Evolutionary conservation across 495 filamentous ascomycete genomes (phyloP), one percentile per base, ranked within the genome.

Genomic region (Penicillium pulvis): DNA sequence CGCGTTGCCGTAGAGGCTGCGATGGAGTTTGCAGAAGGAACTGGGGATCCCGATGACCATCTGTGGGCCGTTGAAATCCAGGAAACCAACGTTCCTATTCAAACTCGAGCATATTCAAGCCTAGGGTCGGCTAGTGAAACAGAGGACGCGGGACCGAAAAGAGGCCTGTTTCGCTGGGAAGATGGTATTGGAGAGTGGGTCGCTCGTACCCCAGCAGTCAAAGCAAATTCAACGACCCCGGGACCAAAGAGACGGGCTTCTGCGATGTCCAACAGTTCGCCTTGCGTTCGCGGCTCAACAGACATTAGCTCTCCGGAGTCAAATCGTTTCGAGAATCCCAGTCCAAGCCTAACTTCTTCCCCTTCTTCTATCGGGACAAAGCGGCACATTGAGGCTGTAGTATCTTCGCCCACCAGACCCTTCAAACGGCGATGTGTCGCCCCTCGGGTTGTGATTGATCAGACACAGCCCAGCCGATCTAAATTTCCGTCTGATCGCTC

Each of bases 161-260:
- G 44, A 17, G 72, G 68, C n/a, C 62, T 75, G 12, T 84, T 74
- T 53, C 75, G 77, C 45, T 84, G 81, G 81, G 81, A 84, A 61
- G 80, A 83, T 54, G 77, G 77, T 43, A 82, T 83, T 63, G 77
- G 75, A 35, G 81, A 83, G 56, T 83, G 81, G 81, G 74, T 83
- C 46, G 75, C 71, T 44, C 73, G 71, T 36, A 82, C 79, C 16
- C 80, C 80, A 4, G 70, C 63, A 30, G 17, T 56, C 33, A 75
- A 72, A 53, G 11, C 55, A 19, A 62, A 63, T 48, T 45, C n/a
- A 4, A 51, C 51, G 17, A 58, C 11, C 23, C n/a, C 36, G 51
- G 35, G n/a, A 44, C 7, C 6, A 26, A 64, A 47, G 61, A 49
- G 57, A 44, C 55, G 61, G 23, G 20, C 31, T 35, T 60, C 49